Base-by-base conservation (phyloP, 2,329 filamentous ascomycete genomes). In the Fusarium camptoceras region DNA sequence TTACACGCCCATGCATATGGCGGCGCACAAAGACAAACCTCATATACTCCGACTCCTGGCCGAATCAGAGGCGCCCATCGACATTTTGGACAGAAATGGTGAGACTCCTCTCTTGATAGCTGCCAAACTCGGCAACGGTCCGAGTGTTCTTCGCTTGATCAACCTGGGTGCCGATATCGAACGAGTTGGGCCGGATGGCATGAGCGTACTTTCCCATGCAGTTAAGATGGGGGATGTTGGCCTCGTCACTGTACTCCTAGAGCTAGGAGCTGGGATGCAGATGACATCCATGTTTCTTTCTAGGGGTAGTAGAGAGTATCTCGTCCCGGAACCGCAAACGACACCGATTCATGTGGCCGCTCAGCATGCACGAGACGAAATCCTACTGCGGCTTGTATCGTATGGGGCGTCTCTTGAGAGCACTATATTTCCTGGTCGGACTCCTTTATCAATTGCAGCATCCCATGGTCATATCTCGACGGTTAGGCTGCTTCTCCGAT, bases 1-100 rank as follows among this genome's bases (percentile, higher is more conserved):
- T 18, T 76, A 76, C 30, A 70, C 74, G 28, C 65, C 74, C 14
- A 75, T 76, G 71, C 74, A 76, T 31, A 76, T 76, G 74, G 74
- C 74, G 16, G 74, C 74, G 9, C 74, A 76, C 54, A 76, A 75
- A 47, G 64, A 76, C 55, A 76, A 72, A 16, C 71, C 71, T 24
- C 58, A 65, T 16, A 70, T 76, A 22, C 44, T 76, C 28, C 67
- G 65, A n/a, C 64, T 76, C 15, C 57, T 76, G 20, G 62, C 51
- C 37, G 69, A 68, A n/a, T 71, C 57, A 10, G 73, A 73, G 18
- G 74, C 74, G 7, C 59, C 71, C n/a, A 55, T 74, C 20, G 73
- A 76, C 28, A 57, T 60, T 10, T 43, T 74, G 37, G 74, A 76
- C 42, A 74, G 47, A 34, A 59, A 62, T 18, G 72, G 74, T 20